Percentiles rank a stretch among this genome's conserved stretches.
Evolutionary conservation across 768 basidiomycete genomes (phyloP).

Genomic region (Tricholoma matsutake): DNA sequence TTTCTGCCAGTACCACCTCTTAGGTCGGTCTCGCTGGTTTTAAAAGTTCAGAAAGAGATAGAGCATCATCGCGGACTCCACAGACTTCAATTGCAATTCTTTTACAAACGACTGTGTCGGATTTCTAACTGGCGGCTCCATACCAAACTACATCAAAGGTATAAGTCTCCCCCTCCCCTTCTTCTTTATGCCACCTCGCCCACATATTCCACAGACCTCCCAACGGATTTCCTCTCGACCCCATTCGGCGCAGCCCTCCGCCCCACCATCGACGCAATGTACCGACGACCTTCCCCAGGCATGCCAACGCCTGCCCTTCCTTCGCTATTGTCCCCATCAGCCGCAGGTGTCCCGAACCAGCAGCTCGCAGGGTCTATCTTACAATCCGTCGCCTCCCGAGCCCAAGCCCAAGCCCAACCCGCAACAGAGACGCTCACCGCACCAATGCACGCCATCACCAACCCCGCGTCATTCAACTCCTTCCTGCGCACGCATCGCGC

Average conservation of each 20-base stretch:
- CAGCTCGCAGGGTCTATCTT: conserved; percentile 52
- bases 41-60: background rate
- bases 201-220: conserved; percentile 50
- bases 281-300: conserved; percentile 51
- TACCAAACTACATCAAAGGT: conserved; percentile 85
- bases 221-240: conserved; percentile 82
- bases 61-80: background rate
- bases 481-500: conserved; percentile 66
- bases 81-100: conserved; percentile 94
- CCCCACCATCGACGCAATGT: conserved; percentile 93
- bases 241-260: conserved; percentile 84
- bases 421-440: conserved; percentile 52
- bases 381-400: conserved; percentile 54
- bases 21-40: conserved; percentile 45
- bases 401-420: conserved; percentile 33
- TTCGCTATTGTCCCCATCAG: conserved; percentile 25
- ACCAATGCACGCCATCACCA: conserved; percentile 71
- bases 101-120: conserved; percentile 89
- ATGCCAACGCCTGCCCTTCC: conserved; percentile 31
- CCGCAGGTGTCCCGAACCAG: conserved; percentile 35
- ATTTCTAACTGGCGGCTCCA: conserved; percentile 79
- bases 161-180: conserved; percentile 12
- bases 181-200: background rate
- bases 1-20: conserved; percentile 67
- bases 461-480: conserved; percentile 65